Evolutionary conservation across 768 basidiomycete genomes (phyloP).

Genomic region (Tephrocybe sp.): DNA sequence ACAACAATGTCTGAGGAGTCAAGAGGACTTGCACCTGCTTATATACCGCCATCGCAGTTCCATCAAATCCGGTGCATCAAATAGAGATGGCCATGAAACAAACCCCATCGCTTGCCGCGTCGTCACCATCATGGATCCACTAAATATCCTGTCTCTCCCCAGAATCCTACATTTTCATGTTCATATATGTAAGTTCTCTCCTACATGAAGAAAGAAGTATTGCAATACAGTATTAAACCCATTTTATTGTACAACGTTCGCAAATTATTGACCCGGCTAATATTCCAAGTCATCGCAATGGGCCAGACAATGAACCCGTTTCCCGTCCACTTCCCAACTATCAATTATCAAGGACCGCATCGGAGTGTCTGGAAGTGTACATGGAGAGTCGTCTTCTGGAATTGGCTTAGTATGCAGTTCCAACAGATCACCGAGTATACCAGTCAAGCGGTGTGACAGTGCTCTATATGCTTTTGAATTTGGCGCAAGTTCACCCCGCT

Average conservation of each 20-base stretch:
- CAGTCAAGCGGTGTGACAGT: conserved; percentile 40
- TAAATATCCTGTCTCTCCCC: background rate
- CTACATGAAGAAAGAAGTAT: no score
- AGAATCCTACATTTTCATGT: background rate
- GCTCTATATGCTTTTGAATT: conserved; percentile 34
- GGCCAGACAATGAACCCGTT: conserved; percentile 23
- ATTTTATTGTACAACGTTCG: no score
- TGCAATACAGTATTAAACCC: no score
- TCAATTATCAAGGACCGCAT: conserved; percentile 17
- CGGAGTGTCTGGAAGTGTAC: conserved; percentile 9
- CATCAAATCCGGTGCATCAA: conserved; percentile 12
- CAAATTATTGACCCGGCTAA: no score
- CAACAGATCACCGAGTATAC: conserved; percentile 46
- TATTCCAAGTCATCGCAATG: conserved; percentile 16
- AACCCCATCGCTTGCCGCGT: background rate
- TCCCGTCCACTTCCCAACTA: conserved; percentile 27
- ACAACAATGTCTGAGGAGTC: conserved; percentile 14
- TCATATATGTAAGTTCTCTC: no score
- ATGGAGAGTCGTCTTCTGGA: conserved; percentile 3
- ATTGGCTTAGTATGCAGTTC: conserved; percentile 32
- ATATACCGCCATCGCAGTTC: conserved; percentile 4
- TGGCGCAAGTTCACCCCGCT: conserved; percentile 39
- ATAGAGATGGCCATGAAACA: conserved; percentile 13
- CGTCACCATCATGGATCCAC: background rate
- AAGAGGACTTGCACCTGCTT: background rate